Evolutionary conservation across 2,329 filamentous ascomycete genomes (phyloP).

Genomic region (Ophiostoma ips): DNA sequence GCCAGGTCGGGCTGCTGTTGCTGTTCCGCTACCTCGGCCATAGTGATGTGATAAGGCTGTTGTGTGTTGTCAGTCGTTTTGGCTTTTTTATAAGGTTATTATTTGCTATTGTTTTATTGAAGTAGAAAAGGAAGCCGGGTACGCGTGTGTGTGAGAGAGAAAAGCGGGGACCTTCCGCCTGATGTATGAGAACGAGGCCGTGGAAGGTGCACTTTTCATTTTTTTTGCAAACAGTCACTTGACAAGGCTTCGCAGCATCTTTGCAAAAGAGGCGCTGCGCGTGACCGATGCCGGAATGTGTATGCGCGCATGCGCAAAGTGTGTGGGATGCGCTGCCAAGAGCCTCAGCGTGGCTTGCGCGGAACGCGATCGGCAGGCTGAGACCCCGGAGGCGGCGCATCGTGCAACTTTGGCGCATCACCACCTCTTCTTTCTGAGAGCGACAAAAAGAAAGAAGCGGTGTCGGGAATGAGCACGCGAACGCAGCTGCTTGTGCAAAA

Average conservation of each 20-base stretch:
- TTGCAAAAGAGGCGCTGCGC: background rate
- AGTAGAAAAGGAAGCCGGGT: background rate
- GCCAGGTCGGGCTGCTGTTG: constrained; percentile 35
- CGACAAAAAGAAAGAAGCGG: no score
- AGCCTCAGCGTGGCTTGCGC: no score
- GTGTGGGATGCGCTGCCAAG: no score
- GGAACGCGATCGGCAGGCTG: no score
- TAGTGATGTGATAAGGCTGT: constrained; percentile 19
- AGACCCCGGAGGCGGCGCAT: no score
- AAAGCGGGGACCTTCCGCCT: background rate
- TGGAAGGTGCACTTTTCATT: background rate
- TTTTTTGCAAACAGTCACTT: background rate
- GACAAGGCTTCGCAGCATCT: background rate
- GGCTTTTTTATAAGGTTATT: no score
- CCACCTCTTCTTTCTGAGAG: no score
- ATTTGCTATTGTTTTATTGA: no score
- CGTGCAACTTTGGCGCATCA: no score
- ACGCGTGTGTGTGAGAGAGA: background rate
- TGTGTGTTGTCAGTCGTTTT: background rate
- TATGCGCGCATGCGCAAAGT: background rate
- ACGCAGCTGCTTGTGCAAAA: no score
- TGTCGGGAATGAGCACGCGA: no score
- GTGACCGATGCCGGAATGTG: no score
- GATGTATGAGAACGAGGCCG: background rate
- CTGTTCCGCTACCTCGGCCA: constrained; percentile 33